These are phyloP conservation scores for Citrullus mucosospermus DNA, from an alignment of 306 rosid genomes.

Conservation along the genomic window DNA sequence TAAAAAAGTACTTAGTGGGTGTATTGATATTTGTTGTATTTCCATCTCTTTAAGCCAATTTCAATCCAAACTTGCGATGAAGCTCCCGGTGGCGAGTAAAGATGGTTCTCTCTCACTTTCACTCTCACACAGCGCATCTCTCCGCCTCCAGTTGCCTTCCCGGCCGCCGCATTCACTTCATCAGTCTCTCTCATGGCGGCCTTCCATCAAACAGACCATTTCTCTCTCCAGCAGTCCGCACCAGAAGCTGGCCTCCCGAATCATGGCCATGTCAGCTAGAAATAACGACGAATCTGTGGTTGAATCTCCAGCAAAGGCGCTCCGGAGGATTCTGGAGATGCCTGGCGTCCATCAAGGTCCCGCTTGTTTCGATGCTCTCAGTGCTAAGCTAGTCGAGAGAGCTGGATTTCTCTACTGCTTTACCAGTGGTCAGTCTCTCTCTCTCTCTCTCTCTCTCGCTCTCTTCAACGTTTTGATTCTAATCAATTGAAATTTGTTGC, in stretches of 20 bases:
- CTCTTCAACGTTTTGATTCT: neutral
- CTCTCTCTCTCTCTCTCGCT: neutral
- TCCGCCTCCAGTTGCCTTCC: neutral
- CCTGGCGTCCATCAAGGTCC: slow-evolving; percentile 79
- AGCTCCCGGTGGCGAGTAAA: neutral
- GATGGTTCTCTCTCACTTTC: neutral
- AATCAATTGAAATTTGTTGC: neutral
- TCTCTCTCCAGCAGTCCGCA: neutral
- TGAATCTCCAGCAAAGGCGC: slow-evolving; percentile 36
- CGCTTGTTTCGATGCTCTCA: slow-evolving; percentile 75
- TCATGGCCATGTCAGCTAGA: slow-evolving; percentile 15
- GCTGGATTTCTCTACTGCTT: slow-evolving; percentile 71
- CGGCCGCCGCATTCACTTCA: neutral
- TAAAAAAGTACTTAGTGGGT: neutral
- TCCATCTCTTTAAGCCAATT: neutral
- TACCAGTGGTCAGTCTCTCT: slow-evolving; percentile 44
- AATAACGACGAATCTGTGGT: slow-evolving; percentile 7
- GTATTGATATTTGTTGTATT: neutral
- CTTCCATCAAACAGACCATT: neutral
- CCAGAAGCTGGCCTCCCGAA: neutral
- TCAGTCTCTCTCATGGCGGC: neutral
- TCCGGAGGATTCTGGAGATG: slow-evolving; percentile 36
- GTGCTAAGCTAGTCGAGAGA: slow-evolving; percentile 63
- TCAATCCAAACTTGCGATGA: neutral
- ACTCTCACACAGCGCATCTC: neutral